These are phyloP conservation scores for Colletotrichum shisoi DNA, from an alignment of 2,329 filamentous ascomycete species.

Conservation along the genomic window DNA sequence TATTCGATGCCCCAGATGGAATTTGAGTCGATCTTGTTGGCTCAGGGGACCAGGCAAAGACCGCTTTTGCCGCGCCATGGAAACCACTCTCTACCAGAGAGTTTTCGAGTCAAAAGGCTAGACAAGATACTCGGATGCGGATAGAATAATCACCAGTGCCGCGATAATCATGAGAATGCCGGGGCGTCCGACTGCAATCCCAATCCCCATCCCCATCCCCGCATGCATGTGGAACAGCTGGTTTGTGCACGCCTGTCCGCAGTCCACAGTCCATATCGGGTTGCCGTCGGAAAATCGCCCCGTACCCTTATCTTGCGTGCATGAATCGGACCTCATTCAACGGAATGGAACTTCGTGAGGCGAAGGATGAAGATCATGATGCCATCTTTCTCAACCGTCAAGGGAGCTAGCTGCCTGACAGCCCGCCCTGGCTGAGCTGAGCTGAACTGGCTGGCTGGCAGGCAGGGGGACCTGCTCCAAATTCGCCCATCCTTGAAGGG, in stretches of 20 bases:
- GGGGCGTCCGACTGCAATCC: too few relatives aligned
- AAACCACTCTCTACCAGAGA: background rate
- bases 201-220: too few relatives aligned
- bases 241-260: too few relatives aligned
- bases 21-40: too few relatives aligned
- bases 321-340: background rate
- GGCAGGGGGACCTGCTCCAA: background rate
- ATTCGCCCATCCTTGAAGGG: conserved; percentile 1
- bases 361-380: conserved; percentile 7
- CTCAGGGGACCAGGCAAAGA: background rate
- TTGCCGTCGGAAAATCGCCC: background rate
- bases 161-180: background rate
- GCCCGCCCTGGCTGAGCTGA: too few relatives aligned
- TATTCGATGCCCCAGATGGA: too few relatives aligned
- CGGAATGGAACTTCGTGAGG: background rate
- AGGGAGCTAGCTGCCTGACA: background rate
- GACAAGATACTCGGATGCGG: background rate
- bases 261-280: background rate
- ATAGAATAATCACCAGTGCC: too few relatives aligned
- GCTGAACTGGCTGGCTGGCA: background rate
- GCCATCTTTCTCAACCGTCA: background rate
- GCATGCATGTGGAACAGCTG: background rate
- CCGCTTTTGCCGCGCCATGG: background rate
- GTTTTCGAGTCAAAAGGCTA: background rate
- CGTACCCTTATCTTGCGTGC: background rate